A percentile compares a stretch with the other conserved stretches of the same genome.
Evolutionary conservation across 345 rosid genomes (phyloP).

Genomic region (Populus deltoides): DNA sequence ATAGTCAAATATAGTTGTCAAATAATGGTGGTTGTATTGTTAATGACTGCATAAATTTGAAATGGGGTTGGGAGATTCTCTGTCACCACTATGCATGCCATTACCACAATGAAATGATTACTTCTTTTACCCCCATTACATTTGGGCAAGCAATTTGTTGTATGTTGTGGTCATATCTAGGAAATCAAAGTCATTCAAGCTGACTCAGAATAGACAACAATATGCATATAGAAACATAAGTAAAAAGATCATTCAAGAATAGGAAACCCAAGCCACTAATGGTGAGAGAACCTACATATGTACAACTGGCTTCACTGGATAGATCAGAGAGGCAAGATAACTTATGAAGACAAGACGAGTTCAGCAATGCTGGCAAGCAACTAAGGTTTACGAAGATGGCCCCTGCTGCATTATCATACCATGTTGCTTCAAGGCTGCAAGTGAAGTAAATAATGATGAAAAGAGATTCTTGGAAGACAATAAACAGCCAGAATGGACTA

Average conservation of each 20-base stretch:
- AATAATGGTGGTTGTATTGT: not conserved
- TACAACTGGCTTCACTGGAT: constrained; percentile 32
- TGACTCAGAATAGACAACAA: not conserved
- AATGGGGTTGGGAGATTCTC: not conserved
- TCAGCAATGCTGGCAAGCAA: constrained; percentile 75
- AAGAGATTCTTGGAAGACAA: not conserved
- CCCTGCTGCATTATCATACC: constrained; percentile 62
- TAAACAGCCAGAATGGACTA: not conserved
- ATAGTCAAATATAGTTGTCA: not conserved
- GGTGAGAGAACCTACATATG: constrained; percentile 37
- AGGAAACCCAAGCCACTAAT: not conserved
- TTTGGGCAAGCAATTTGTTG: not conserved
- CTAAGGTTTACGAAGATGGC: constrained; percentile 72
- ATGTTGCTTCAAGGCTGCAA: constrained; percentile 64
- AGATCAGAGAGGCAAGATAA: constrained; percentile 58
- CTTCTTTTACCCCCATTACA: not conserved
- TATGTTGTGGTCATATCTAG: not conserved
- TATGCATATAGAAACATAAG: not conserved
- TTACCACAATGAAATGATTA: not conserved
- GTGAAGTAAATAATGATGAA: constrained; percentile 13
- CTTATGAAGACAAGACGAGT: constrained; percentile 76
- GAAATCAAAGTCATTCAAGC: not conserved
- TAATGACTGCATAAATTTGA: not conserved
- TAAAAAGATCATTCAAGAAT: not conserved
- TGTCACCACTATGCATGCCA: not conserved